Evolutionary conservation across 75 land plant species (phyloP), one percentile per base, ranked within the genome.

Genomic region (Cryptomeria japonica): DNA sequence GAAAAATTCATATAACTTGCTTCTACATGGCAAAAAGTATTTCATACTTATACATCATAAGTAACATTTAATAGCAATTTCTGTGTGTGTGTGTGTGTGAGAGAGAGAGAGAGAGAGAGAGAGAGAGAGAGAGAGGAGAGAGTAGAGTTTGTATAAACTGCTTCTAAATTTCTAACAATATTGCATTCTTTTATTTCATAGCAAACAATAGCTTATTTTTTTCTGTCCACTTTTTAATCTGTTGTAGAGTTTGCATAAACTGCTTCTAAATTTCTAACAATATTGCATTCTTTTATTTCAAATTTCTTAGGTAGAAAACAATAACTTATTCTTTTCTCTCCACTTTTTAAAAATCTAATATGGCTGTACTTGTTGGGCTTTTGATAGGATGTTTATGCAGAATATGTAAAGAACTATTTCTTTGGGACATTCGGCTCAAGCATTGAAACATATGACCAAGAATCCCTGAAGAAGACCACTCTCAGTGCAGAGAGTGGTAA

Each of bases 331-430:
- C 0, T 44, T 46, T 82, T 82, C 31, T 28, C 11, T 82, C 49
- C 32, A 32, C 42, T 38, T 42, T 44, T 42, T 9, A 22, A 86
- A 36, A 78, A 19, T 22, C 32, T 56, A 32, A 46, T 55, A 56
- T 16, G 49, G 32, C 68, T 87, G 36, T 85, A 49, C 36, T 34
- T 55, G 22, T 18, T 85, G 25, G 16, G 56, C n/a, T 85, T 61
- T 53, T 85, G 5, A 34, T 55, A 98, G 99, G 93, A 91, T 58
- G 93, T 93, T 72, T 98, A 95, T 98, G 97, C 99, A 42, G 92
- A 90, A 39, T 98, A 91, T 91, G 96, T 98, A 15, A 95, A 94
- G 36, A 93, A 92, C 10, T 91, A 91, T 80, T 97, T 87, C 83
- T 42, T 95, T 61, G 95, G 91, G 55, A 84, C 56, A 31, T 93